Evolutionary conservation across 768 basidiomycete species (phyloP).

Genomic region (Agaricus sinodeliciosus): DNA sequence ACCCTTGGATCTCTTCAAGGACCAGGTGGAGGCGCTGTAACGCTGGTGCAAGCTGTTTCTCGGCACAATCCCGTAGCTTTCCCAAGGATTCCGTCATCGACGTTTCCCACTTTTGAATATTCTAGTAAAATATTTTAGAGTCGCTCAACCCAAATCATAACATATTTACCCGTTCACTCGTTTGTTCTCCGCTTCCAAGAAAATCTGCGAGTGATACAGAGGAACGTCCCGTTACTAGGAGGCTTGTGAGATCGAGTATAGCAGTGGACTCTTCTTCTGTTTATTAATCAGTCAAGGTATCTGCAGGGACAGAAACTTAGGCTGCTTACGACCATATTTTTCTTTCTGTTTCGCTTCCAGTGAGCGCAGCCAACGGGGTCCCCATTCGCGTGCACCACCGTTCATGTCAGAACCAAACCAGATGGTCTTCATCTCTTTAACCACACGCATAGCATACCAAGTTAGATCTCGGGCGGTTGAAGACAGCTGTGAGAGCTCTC

Average conservation of each 20-base stretch:
- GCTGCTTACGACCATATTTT: slow-evolving; percentile 56
- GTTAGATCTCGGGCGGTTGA: slow-evolving; percentile 63
- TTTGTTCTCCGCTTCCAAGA: slow-evolving; percentile 70
- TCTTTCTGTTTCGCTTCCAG: slow-evolving; percentile 59
- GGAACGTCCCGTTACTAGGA: slow-evolving; percentile 66
- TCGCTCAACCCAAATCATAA: slow-evolving; percentile 6
- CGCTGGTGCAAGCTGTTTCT: slow-evolving; percentile 64
- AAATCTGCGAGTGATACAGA: slow-evolving; percentile 70
- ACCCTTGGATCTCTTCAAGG: slow-evolving; percentile 72
- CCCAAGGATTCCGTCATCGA: slow-evolving; percentile 63
- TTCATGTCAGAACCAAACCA: slow-evolving; percentile 70
- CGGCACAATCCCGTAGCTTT: slow-evolving; percentile 68
- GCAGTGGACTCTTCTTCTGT: slow-evolving; percentile 57
- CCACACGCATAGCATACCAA: slow-evolving; percentile 64
- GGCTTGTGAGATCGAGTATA: slow-evolving; percentile 62
- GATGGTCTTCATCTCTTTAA: slow-evolving; percentile 62
- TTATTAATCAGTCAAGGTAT: slow-evolving; percentile 12
- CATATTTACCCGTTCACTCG: slow-evolving; percentile 67
- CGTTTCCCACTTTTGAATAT: slow-evolving; percentile 78
- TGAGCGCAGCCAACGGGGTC: slow-evolving; percentile 64
- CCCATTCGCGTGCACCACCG: slow-evolving; percentile 64
- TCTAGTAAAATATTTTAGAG: slow-evolving; percentile 36
- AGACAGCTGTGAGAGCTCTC: slow-evolving; percentile 67
- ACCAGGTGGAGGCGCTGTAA: slow-evolving; percentile 72
- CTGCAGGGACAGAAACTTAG: neutral